Percentiles rank a stretch among this genome's conserved stretches.
phyloP scores from a whole-genome alignment of 2,329 filamentous ascomycete genomes.

The Ustilaginoidea virens region DNA sequence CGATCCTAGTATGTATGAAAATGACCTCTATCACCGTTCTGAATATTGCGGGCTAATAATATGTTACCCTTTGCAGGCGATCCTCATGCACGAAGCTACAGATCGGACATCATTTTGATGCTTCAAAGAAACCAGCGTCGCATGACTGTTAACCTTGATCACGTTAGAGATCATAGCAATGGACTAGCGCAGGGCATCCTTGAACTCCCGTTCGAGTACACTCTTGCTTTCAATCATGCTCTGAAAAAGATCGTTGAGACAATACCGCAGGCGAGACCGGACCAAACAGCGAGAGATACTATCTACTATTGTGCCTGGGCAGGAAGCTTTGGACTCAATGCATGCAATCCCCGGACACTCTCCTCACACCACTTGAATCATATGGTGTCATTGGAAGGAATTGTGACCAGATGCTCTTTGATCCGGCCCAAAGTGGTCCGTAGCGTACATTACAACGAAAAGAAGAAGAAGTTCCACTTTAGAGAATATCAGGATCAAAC shows the following conservation, averaged over 20 bases:
- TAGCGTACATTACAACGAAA: constrained; percentile 92
- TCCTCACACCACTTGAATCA: constrained; percentile 82
- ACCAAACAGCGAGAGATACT: constrained; percentile 62
- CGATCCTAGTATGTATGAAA: constrained; percentile 59
- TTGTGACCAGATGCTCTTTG: constrained; percentile 89
- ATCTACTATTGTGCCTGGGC: constrained; percentile 96
- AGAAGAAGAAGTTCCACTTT: constrained; percentile 71
- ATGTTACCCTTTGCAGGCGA: too few species aligned
- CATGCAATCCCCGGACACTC: constrained; percentile 87
- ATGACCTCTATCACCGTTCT: too few species aligned
- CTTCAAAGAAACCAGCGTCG: constrained; percentile 51
- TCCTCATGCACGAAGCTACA: constrained; percentile 54
- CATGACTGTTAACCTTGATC: constrained; percentile 66
- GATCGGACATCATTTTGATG: constrained; percentile 74
- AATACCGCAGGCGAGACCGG: constrained; percentile 57
- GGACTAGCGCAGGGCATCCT: constrained; percentile 70
- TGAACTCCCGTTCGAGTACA: constrained; percentile 75
- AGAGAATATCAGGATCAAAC: constrained; percentile 92
- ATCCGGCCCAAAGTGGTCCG: constrained; percentile 96
- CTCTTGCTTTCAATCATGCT: constrained; percentile 75
- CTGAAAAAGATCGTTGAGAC: constrained; percentile 79
- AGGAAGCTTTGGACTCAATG: constrained; percentile 86
- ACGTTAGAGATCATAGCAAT: constrained; percentile 73
- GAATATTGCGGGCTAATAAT: too few species aligned
- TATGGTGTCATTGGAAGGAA: constrained; percentile 95